These are phyloP conservation scores for Beauveria medogensis DNA, from an alignment of 2,329 filamentous ascomycete genomes.

Conservation along the genomic window DNA sequence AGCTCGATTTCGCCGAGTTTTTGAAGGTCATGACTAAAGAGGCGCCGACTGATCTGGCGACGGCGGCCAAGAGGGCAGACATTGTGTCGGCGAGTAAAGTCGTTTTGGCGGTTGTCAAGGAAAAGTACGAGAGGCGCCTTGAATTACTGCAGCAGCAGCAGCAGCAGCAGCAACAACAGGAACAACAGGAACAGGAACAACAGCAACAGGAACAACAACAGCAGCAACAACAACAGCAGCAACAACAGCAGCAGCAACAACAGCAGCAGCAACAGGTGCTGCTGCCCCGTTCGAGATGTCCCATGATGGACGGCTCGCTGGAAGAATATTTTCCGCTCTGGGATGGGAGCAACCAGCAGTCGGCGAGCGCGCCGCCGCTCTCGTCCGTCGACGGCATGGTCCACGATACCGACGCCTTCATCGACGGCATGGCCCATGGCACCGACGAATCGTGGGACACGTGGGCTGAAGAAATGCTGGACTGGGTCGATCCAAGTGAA, in stretches of 20 bases:
- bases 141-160: slow-evolving; percentile 23
- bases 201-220: slow-evolving; percentile 19
- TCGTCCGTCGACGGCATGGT: background rate
- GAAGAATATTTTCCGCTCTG: slow-evolving; percentile 38
- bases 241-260: slow-evolving; percentile 11
- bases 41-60: slow-evolving; percentile 15
- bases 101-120: slow-evolving; percentile 36
- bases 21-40: slow-evolving; percentile 25
- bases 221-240: slow-evolving; percentile 1
- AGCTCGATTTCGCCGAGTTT: slow-evolving; percentile 32
- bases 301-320: slow-evolving; percentile 44
- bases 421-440: too few relatives aligned
- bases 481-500: background rate
- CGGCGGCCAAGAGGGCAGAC: slow-evolving; percentile 25
- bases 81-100: slow-evolving; percentile 37
- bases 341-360: slow-evolving; percentile 28
- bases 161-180: slow-evolving; percentile 15
- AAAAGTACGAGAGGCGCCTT: slow-evolving; percentile 36
- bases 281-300: slow-evolving; percentile 28
- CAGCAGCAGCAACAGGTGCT: background rate
- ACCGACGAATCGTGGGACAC: background rate
- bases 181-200: slow-evolving; percentile 16
- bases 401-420: background rate
- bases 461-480: background rate
- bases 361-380: background rate